Evolutionary conservation across 768 basidiomycete species (phyloP), one percentile per base, ranked within the genome.

Genomic region (Leccinum boreale): DNA sequence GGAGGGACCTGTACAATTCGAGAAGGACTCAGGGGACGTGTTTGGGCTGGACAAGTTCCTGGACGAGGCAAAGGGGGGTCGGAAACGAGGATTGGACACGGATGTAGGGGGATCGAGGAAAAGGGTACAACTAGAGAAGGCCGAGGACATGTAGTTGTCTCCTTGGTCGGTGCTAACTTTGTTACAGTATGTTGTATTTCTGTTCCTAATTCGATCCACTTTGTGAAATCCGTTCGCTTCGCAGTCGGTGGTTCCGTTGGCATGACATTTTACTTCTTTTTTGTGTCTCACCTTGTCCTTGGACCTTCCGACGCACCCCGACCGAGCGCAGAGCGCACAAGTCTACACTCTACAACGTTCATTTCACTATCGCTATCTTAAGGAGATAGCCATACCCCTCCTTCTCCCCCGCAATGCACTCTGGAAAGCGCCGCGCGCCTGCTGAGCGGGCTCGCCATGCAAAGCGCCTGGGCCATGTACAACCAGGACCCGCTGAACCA

Each of bases 1-100:
- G 56, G 91, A 93, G 66, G 97, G 97, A 1, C 97, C 97, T 23
- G 97, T 99, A 44, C 94, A 98, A 68, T 99, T 99, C 68, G 97
- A 99, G 79, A 97, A 98, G 78, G 96, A 99, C 67, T 86, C 89
- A 1, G 83, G 86, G n/a, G 96, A 98, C 80, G 93, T 98, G 19
- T 98, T 98, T 69, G 96, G 96, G 61, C 79, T 98, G 61, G 91
- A 97, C 74, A 87, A 96, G 71, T 98, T 99, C 79, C 81, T 98
- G 79, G 93, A 98, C 70, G 92, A 94, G 73, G 97, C 96, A 17
- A 97, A 93, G 81, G 87, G 87, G 23, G 96, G 94, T n/a, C 85
- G 86, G 73, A 96, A 96, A 77, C 79, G 94, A 60, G 92, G 91
- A 14, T 67, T 94, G 68, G 91, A 94, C 68, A 87, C 87, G 52